Evolutionary conservation across 148 eudicot species (phyloP).

Genomic region (Amaranthus hypochondriacus): DNA sequence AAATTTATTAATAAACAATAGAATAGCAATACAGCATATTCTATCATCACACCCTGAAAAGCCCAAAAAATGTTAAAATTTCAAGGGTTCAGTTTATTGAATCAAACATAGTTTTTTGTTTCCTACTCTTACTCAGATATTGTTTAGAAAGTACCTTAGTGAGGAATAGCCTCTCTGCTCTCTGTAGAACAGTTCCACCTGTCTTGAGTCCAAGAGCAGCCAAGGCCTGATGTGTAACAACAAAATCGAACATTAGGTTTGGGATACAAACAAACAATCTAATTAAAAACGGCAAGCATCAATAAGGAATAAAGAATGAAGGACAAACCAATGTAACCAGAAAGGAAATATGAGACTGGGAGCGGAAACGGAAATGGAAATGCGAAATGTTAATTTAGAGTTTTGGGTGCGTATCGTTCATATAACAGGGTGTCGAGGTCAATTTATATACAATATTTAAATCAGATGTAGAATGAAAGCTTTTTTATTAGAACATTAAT

Average conservation of each 20-base stretch:
- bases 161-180: conserved; percentile 97
- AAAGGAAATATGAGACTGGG: neutral
- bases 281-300: neutral
- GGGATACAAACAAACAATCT: conserved; percentile 5
- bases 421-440: too few relatives aligned
- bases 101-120: neutral
- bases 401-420: too few relatives aligned
- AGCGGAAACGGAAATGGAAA: too few relatives aligned
- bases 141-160: conserved; percentile 56
- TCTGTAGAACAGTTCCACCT: conserved; percentile 86
- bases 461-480: too few relatives aligned
- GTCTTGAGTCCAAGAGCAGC: conserved; percentile 82
- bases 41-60: neutral
- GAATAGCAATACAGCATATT: neutral
- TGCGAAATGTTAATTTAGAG: too few relatives aligned
- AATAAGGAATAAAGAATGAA: neutral
- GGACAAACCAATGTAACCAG: neutral
- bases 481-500: too few relatives aligned
- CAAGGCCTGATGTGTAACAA: conserved; percentile 56
- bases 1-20: neutral
- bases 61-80: neutral
- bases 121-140: neutral
- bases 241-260: neutral
- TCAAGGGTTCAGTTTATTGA: neutral
- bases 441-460: too few relatives aligned